Evolutionary conservation across 1,284 basidiomycete species (phyloP).

Genomic region (Austroboletus olivaceoglutinosus): DNA sequence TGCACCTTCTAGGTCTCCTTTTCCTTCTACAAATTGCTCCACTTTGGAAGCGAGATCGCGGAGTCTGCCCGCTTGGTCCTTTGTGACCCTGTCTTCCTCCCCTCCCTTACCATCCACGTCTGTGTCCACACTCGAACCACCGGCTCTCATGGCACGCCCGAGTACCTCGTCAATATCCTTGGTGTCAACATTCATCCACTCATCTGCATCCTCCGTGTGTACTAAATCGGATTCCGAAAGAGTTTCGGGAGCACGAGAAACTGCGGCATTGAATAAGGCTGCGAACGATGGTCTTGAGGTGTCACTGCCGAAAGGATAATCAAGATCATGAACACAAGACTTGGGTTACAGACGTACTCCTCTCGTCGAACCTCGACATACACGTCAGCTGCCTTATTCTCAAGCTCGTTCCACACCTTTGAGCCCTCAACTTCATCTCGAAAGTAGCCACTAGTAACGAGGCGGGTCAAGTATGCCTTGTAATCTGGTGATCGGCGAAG

Average conservation of each 20-base stretch:
- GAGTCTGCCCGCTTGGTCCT: conserved; percentile 68
- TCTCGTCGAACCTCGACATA: conserved; percentile 63
- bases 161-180: conserved; percentile 65
- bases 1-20: conserved; percentile 86
- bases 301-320: conserved; percentile 40
- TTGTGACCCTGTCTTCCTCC: conserved; percentile 49
- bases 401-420: conserved; percentile 67
- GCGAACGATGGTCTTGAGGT: conserved; percentile 71
- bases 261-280: conserved; percentile 61
- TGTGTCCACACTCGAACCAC: conserved; percentile 36
- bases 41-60: conserved; percentile 81
- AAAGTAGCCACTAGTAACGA: conserved; percentile 72
- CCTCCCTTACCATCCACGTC: conserved; percentile 44
- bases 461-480: conserved; percentile 61
- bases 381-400: conserved; percentile 64
- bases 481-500: conserved; percentile 67
- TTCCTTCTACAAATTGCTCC: conserved; percentile 80
- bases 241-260: conserved; percentile 41
- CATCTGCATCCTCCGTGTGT: conserved; percentile 61
- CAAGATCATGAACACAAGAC: background rate
- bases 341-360: conserved; percentile 51
- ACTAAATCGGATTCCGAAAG: conserved; percentile 12
- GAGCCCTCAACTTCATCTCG: conserved; percentile 74
- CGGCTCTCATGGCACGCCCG: conserved; percentile 29
- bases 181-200: conserved; percentile 70